A percentile compares a stretch with the other conserved stretches of the same genome.
phyloP scores from a whole-genome alignment of 139 green algal species.

The Volvox reticuliferus region DNA sequence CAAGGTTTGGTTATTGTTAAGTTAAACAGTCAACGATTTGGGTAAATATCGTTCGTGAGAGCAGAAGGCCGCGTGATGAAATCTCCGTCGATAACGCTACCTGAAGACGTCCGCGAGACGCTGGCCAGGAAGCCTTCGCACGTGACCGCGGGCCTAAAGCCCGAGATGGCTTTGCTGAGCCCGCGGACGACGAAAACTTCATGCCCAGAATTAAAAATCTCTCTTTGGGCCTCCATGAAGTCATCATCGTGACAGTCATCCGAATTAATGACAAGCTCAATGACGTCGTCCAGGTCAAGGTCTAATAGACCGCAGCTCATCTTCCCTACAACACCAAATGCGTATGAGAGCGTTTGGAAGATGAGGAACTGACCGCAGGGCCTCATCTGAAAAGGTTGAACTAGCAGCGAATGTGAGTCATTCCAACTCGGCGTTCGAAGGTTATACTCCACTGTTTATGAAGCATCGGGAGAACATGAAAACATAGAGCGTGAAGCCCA shows the following conservation, averaged over 20 bases:
- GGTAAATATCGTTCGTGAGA: too few species aligned
- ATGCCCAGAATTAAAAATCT: not conserved
- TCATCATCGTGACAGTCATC: not conserved
- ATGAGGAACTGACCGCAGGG: too few species aligned
- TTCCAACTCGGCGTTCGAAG: too few species aligned
- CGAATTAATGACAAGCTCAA: not conserved
- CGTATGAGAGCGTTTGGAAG: too few species aligned
- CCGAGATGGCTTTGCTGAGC: not conserved
- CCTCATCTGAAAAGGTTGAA: too few species aligned
- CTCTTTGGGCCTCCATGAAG: not conserved
- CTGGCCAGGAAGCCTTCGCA: slow-evolving; percentile 37
- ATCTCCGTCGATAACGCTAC: not conserved
- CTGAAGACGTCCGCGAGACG: not conserved
- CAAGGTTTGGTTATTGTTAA: too few species aligned
- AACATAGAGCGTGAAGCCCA: not conserved
- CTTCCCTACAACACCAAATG: not conserved
- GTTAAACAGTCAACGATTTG: too few species aligned
- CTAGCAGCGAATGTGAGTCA: too few species aligned
- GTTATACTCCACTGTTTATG: too few species aligned
- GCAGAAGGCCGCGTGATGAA: too few species aligned
- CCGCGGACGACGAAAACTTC: slow-evolving; percentile 6
- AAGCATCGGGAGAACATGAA: too few species aligned
- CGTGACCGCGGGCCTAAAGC: slow-evolving; percentile 26
- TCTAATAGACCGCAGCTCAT: not conserved
- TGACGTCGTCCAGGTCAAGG: not conserved